phyloP scores from a whole-genome alignment of 768 basidiomycete species.

The Pleurotus giganteus region DNA sequence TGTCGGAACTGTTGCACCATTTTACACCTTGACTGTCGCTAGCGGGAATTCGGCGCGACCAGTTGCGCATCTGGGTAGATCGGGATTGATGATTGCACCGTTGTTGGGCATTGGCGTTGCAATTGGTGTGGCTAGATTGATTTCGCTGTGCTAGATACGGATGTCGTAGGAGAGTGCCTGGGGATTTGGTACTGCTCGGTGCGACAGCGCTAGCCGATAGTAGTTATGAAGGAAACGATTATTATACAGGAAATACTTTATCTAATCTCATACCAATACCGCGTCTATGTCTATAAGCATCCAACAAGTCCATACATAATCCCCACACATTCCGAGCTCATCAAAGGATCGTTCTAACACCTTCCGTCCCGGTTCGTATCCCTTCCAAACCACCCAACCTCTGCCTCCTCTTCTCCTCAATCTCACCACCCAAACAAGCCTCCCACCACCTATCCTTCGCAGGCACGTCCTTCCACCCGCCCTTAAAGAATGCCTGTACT shows the following conservation, averaged over 20 bases:
- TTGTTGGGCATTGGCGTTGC: background rate
- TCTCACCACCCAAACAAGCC: slow-evolving; percentile 45
- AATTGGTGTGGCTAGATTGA: background rate
- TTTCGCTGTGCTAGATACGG: no score
- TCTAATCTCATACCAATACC: no score
- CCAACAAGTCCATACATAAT: no score
- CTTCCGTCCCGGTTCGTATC: slow-evolving; percentile 27
- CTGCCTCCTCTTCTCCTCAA: slow-evolving; percentile 38
- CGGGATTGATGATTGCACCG: background rate
- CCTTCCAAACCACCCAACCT: slow-evolving; percentile 31
- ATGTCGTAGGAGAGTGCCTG: no score
- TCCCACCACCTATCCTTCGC: slow-evolving; percentile 71
- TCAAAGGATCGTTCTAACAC: no score
- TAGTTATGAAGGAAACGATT: no score
- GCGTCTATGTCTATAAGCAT: no score
- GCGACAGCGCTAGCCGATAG: no score
- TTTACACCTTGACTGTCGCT: background rate
- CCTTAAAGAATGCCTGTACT: slow-evolving; percentile 47
- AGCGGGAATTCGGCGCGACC: background rate
- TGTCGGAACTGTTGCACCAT: background rate
- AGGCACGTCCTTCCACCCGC: slow-evolving; percentile 62
- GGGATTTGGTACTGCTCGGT: no score
- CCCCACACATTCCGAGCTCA: no score
- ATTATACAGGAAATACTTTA: no score
- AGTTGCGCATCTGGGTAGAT: background rate